Evolutionary conservation across 2,329 filamentous ascomycete species (phyloP), one percentile per base, ranked within the genome.

Genomic region (Talaromyces piceae): DNA sequence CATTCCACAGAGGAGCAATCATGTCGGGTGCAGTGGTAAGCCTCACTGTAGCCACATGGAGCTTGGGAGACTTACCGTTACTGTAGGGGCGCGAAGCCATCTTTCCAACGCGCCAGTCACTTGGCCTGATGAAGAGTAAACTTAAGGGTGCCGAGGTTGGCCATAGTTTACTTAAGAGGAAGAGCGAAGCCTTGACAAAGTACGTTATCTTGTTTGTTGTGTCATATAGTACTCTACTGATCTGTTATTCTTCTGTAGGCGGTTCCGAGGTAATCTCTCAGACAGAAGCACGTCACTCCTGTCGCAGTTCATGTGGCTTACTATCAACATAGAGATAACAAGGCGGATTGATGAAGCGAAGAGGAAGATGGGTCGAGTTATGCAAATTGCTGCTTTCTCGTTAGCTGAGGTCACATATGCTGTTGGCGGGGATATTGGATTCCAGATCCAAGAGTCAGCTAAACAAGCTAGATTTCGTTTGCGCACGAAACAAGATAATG

Each of bases 371-470:
- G 93, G 93, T 52, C 83, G 91, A 28, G 93, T 98, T 31, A 98
- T 98, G 93, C 91, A 97, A 71, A 95, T 98, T 65, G 93, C 93
- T 37, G 91, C 93, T 43, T 97, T 98, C 74, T 97, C 91, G 41
- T 80, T 98, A 16, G 93, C 93, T 54, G 93, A 97, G 74, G 93
- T 98, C 51, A 95, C 90, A 45, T 98, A 98, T 65, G 93, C 93
- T 23, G 90, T 96, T 25, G 93, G 93, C 56, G 90, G 91, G 63
- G 88, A 95, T 64, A 95, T 98, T 62, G 87, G 87, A 56, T 98
- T 95, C 73, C 93, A 98, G 74, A 88, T 98, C 59, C 91, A 96
- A 67, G 93, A 98, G 71, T 95, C 90, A 1, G 93, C 89, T 55
- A 91, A 93, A 70, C 84, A 88, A 51, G 93, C 93, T 48, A 86